Percentiles rank a stretch among this genome's conserved stretches.
These are phyloP conservation scores for Glycine latifolia DNA, from an alignment of 306 rosid genomes.

Conservation along the genomic window DNA sequence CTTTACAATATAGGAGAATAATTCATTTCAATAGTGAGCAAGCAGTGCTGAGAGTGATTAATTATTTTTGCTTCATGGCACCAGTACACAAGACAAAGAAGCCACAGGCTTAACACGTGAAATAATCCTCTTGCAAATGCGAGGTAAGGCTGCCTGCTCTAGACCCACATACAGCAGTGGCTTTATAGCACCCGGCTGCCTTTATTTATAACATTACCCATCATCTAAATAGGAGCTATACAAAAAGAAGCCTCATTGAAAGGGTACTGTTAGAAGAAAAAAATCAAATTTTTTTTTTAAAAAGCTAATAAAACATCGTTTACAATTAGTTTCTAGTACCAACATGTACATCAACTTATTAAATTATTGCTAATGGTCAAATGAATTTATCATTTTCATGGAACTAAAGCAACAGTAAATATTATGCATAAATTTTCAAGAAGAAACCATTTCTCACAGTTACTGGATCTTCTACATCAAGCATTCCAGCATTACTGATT, in stretches of 20 bases:
- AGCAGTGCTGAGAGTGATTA: neutral
- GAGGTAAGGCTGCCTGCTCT: neutral
- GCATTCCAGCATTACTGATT: slow-evolving; percentile 16
- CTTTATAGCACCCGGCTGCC: neutral
- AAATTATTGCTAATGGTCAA: neutral
- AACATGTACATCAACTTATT: neutral
- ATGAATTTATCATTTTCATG: neutral
- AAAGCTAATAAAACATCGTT: neutral
- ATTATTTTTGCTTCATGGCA: slow-evolving; percentile 1
- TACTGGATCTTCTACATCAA: slow-evolving; percentile 1
- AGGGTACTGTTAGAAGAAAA: neutral
- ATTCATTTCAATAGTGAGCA: slow-evolving; percentile 16
- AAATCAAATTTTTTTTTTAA: neutral
- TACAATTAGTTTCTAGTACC: neutral
- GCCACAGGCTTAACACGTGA: too few relatives aligned
- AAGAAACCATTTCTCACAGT: neutral
- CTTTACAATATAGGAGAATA: neutral
- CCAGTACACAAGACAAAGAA: neutral
- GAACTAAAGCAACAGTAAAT: neutral
- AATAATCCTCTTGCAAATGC: neutral
- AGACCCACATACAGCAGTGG: slow-evolving; percentile 7
- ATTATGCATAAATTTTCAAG: neutral
- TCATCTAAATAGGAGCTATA: slow-evolving; percentile 3
- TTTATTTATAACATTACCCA: neutral
- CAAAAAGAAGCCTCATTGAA: neutral